A percentile compares a stretch with the other conserved stretches of the same genome.
Conservation (phyloP, 2,329 filamentous ascomycete genomes). For the Aspergillus arachidicola region DNA sequence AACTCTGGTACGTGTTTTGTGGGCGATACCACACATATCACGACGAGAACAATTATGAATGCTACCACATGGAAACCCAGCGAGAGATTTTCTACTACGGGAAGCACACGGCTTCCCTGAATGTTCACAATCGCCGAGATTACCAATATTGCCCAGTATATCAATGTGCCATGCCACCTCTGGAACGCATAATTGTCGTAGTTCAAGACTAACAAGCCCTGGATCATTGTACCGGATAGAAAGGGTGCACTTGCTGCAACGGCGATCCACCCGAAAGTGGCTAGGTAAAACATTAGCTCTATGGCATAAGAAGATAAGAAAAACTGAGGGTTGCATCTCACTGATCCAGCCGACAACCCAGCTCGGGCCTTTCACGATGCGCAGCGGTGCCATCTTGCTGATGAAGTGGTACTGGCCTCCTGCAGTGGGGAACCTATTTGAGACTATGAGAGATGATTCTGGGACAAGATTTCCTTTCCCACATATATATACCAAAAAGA, state of each 20-base stretch:
- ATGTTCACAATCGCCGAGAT: conserved; percentile 7
- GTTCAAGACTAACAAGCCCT: conserved; percentile 48
- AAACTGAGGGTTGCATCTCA: too few species aligned
- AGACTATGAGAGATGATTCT: too few species aligned
- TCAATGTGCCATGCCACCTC: conserved; percentile 43
- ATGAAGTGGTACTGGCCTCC: conserved; percentile 17
- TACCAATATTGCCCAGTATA: conserved; percentile 12
- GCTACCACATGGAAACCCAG: conserved; percentile 6
- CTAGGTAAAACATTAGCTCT: neutral
- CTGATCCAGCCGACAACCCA: conserved; percentile 13
- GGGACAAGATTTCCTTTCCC: too few species aligned
- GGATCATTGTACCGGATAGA: conserved; percentile 49
- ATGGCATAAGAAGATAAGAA: too few species aligned
- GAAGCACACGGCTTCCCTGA: conserved; percentile 6
- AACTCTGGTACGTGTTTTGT: conserved; percentile 1
- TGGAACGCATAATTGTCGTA: conserved; percentile 43
- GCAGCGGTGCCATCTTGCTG: neutral
- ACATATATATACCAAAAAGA: too few species aligned
- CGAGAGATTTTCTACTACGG: neutral
- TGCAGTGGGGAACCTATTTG: conserved; percentile 12
- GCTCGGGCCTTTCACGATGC: conserved; percentile 2
- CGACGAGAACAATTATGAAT: conserved; percentile 4
- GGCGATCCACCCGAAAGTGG: conserved; percentile 13
- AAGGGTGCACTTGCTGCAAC: conserved; percentile 42
- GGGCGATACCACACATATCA: conserved; percentile 5